phyloP scores from a whole-genome alignment of 148 eudicot species.

The Diospyros kaki region DNA sequence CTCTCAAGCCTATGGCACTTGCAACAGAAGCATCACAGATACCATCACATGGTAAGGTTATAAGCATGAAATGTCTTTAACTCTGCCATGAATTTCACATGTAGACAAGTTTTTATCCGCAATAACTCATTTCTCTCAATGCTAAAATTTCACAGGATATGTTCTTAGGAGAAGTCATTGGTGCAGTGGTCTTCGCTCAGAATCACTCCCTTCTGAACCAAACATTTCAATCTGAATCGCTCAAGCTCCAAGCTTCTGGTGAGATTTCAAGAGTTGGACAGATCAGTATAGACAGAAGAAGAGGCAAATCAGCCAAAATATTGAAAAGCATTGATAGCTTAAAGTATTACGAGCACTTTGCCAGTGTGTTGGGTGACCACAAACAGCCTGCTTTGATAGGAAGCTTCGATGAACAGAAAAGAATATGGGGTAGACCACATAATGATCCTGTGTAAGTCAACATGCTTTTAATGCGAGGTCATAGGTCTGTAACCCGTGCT shows the following conservation, averaged over 20 bases:
- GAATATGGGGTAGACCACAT: constrained; percentile 23
- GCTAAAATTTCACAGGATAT: constrained; percentile 28
- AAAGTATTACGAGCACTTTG: constrained; percentile 33
- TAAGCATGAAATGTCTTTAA: too few relatives aligned
- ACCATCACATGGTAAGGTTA: constrained; percentile 52
- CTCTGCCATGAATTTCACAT: too few relatives aligned
- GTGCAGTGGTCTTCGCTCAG: constrained; percentile 35
- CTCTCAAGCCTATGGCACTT: constrained; percentile 32
- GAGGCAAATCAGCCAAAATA: constrained; percentile 30
- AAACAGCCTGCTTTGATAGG: constrained; percentile 44
- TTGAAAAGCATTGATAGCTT: constrained; percentile 23
- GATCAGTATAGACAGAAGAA: constrained; percentile 21
- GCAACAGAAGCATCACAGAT: constrained; percentile 32
- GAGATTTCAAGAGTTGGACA: constrained; percentile 34
- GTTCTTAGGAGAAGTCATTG: constrained; percentile 53
- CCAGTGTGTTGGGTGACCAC: constrained; percentile 27
- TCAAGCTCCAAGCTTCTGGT: constrained; percentile 34
- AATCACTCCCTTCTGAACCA: constrained; percentile 15
- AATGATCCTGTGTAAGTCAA: too few relatives aligned
- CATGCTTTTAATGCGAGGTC: too few relatives aligned
- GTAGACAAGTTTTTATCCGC: too few relatives aligned
- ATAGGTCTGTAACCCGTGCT: too few relatives aligned
- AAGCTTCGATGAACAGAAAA: constrained; percentile 36
- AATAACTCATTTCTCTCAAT: too few relatives aligned
- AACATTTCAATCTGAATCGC: constrained; percentile 17